These are phyloP conservation scores for Zangia roseola DNA, from an alignment of 768 basidiomycete genomes.

Conservation along the genomic window DNA sequence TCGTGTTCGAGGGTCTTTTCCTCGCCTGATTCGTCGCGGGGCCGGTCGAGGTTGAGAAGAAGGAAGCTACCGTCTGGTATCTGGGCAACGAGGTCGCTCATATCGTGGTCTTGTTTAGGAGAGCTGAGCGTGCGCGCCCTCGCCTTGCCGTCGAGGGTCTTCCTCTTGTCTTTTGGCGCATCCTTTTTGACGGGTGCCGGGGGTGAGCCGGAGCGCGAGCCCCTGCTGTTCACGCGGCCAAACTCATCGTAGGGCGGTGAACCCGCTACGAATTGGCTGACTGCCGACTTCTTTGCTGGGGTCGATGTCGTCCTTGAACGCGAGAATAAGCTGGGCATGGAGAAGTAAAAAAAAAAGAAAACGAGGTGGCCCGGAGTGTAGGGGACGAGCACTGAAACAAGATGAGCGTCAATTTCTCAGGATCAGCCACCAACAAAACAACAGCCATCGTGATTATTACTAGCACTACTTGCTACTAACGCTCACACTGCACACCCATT, in stretches of 20 bases:
- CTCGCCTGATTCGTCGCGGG: constrained; percentile 37
- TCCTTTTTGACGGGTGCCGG: constrained; percentile 44
- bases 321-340: constrained; percentile 77
- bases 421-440: constrained; percentile 6
- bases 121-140: constrained; percentile 44
- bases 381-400: constrained; percentile 19
- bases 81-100: constrained; percentile 36
- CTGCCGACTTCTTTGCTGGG: constrained; percentile 41
- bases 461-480: not conserved
- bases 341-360: constrained; percentile 11
- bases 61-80: constrained; percentile 54
- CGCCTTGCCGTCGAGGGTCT: constrained; percentile 32
- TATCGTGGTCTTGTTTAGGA: constrained; percentile 34
- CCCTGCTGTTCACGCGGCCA: constrained; percentile 53
- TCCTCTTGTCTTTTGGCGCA: constrained; percentile 45
- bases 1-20: constrained; percentile 43
- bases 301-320: constrained; percentile 64
- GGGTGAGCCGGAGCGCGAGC: constrained; percentile 32
- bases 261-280: constrained; percentile 5
- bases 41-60: constrained; percentile 50
- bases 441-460: too few species aligned
- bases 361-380: constrained; percentile 8
- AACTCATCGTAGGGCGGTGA: constrained; percentile 56
- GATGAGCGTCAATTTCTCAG: constrained; percentile 28
- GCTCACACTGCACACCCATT: not conserved